These are phyloP conservation scores for Puccinia brachypodii DNA, from an alignment of 1,284 basidiomycete species.

Conservation along the genomic window DNA sequence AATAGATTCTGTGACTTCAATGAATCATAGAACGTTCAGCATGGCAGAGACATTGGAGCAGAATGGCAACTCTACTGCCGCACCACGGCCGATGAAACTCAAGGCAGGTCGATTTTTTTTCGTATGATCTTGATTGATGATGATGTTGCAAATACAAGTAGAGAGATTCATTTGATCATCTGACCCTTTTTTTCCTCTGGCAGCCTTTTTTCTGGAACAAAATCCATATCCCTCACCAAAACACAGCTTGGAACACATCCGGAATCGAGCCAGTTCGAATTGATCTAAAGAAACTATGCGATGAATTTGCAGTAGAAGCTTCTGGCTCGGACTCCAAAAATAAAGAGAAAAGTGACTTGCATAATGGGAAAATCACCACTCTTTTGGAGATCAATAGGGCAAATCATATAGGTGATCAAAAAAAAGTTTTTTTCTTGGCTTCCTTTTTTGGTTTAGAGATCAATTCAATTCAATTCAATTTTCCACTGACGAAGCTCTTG, in stretches of 20 bases:
- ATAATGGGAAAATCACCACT: slow-evolving; percentile 61
- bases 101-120: background rate
- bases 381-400: slow-evolving; percentile 77
- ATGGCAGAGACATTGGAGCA: slow-evolving; percentile 48
- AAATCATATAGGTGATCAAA: slow-evolving; percentile 76
- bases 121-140: background rate
- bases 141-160: background rate
- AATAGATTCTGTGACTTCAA: slow-evolving; percentile 35
- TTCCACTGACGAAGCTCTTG: background rate
- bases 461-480: slow-evolving; percentile 34
- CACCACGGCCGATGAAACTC: slow-evolving; percentile 24
- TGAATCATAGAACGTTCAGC: slow-evolving; percentile 13
- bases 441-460: background rate
- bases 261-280: slow-evolving; percentile 57
- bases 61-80: slow-evolving; percentile 21
- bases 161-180: background rate
- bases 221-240: slow-evolving; percentile 59
- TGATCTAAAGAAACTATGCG: slow-evolving; percentile 70
- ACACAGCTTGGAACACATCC: slow-evolving; percentile 73
- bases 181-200: background rate
- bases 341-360: slow-evolving; percentile 63
- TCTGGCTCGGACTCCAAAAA: slow-evolving; percentile 60
- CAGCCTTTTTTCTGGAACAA: slow-evolving; percentile 90
- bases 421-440: slow-evolving; percentile 37
- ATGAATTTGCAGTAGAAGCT: slow-evolving; percentile 69